These are phyloP conservation scores for Lactarius hatsudake DNA, from an alignment of 768 basidiomycete species.

Conservation along the genomic window DNA sequence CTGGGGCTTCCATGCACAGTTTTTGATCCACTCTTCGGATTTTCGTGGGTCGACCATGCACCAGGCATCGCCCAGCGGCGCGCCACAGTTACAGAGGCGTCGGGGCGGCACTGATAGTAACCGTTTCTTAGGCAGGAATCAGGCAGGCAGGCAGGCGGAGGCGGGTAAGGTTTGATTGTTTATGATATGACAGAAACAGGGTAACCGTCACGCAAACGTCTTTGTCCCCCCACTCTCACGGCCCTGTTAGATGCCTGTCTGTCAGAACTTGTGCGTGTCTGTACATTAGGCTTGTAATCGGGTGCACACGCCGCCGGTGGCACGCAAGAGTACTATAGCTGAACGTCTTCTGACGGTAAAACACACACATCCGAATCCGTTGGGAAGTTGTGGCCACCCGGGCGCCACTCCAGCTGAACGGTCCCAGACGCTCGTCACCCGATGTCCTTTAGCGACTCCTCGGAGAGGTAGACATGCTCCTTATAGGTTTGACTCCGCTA, in stretches of 20 bases:
- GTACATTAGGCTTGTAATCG: neutral
- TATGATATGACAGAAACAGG: conserved; percentile 21
- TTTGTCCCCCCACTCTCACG: conserved; percentile 1
- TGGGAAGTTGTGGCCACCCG: neutral
- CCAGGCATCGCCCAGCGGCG: neutral
- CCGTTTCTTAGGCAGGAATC: neutral
- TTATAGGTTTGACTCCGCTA: neutral
- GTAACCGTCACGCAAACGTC: conserved; percentile 1
- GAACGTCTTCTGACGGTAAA: neutral
- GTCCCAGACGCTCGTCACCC: neutral
- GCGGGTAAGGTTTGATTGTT: conserved; percentile 18
- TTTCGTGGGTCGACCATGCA: neutral
- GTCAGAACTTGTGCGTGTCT: neutral
- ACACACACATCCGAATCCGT: neutral
- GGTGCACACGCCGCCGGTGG: neutral
- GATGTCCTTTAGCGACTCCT: neutral
- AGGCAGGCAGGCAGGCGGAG: neutral
- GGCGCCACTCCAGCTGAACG: neutral
- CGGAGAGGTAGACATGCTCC: neutral
- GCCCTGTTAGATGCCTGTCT: neutral
- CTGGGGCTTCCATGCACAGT: neutral
- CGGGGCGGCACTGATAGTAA: neutral
- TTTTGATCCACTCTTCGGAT: neutral
- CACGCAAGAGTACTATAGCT: neutral
- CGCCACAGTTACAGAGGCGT: conserved; percentile 4